Evolutionary conservation across 2,329 filamentous ascomycete genomes (phyloP), one percentile per base, ranked within the genome.

Genomic region (Talaromyces sp.): DNA sequence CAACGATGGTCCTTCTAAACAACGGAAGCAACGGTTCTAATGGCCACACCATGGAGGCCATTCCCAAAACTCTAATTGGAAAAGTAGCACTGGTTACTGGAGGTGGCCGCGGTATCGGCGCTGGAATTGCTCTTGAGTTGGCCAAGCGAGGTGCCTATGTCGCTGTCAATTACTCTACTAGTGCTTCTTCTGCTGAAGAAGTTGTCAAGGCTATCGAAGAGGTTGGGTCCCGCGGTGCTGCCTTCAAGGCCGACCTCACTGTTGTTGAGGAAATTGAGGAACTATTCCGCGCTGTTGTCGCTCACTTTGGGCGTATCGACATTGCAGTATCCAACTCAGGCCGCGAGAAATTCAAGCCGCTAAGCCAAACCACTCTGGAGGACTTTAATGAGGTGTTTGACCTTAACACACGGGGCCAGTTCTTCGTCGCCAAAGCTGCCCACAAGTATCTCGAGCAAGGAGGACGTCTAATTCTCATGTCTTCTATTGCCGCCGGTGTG

Each of bases 381-480:
- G 71, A 72, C 32, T 74, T 73, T 62, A 69, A 86, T 73, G 79
- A 80, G 43, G 83, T 86, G 60, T 84, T 86, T 72, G 78, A 77
- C 70, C 80, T 86, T 71, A 86, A 86, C 78, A 85, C 84, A 38
- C 81, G 84, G 52, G 84, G 82, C 43, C 84, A 86, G 70, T 86
- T 86, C 77, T 86, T 86, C 73, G 84, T 86, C 61, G 83, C 82
- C 59, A 75, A 85, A 81, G 75, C 86, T 77, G 89, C 85, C 7
- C 88, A 89, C 75, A 87, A 87, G 77, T 80, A 90, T 21, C 82
- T 90, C 64, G 82, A 87, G 70, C 80, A 84, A 51, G 86, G 89
- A 60, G 89, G 89, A 32, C 82, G 89, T 52, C 83, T 93, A 67
- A 88, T 92, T 74, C 80, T 92, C 65, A 91, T 89, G 85, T 85